A percentile compares a stretch with the other conserved stretches of the same genome.
phyloP scores from a whole-genome alignment of 441 rosid species.

The Aquilaria agallochum region DNA sequence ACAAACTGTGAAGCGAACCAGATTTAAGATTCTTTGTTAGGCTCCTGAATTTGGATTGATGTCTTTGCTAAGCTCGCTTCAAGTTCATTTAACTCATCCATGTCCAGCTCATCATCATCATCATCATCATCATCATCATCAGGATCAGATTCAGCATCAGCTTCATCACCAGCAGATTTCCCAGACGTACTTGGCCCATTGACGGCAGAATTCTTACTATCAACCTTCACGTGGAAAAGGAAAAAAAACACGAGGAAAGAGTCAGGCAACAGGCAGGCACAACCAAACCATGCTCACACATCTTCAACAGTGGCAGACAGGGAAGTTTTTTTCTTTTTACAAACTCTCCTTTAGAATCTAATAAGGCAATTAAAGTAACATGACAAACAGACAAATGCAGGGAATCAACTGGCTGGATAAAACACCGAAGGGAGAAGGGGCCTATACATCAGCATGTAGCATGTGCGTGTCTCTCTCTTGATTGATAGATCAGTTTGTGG shows the following conservation, averaged over 20 bases:
- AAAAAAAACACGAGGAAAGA: conserved; percentile 6
- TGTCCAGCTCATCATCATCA: conserved; percentile 62
- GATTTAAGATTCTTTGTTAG: conserved; percentile 10
- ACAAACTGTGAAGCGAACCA: too few relatives aligned
- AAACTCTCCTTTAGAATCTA: neutral
- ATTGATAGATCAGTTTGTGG: too few relatives aligned
- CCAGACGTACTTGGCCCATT: conserved; percentile 39
- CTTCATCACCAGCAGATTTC: conserved; percentile 19
- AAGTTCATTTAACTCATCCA: conserved; percentile 89
- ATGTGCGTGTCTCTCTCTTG: too few relatives aligned
- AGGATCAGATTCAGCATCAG: conserved; percentile 9
- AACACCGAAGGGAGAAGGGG: too few relatives aligned
- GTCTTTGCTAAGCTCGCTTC: conserved; percentile 89
- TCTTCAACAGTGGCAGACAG: neutral
- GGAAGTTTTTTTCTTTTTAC: neutral
- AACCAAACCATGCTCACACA: neutral
- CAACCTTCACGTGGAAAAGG: conserved; percentile 28
- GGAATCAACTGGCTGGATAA: too few relatives aligned
- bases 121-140: conserved; percentile 31
- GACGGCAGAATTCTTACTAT: conserved; percentile 27
- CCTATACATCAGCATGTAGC: too few relatives aligned
- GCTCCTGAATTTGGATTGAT: conserved; percentile 63
- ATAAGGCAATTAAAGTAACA: too few relatives aligned
- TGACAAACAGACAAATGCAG: too few relatives aligned
- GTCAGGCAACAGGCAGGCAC: neutral